Conservation (phyloP, 2,329 filamentous ascomycete species). For the Trichoderma citrinoviride region DNA sequence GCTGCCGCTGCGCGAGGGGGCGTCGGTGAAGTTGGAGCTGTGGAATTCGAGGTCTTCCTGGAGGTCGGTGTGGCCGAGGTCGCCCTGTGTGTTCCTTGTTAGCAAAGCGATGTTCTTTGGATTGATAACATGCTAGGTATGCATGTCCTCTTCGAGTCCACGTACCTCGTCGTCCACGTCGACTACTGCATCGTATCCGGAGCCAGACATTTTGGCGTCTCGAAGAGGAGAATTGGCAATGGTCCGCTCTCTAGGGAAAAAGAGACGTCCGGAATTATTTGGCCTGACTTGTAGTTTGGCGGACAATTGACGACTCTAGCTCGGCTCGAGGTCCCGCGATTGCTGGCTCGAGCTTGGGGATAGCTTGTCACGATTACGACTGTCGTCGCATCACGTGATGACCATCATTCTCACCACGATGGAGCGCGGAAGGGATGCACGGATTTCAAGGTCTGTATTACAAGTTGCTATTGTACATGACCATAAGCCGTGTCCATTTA, state of each 20-base stretch:
- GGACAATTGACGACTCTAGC: neutral
- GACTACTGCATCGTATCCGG: conserved; percentile 96
- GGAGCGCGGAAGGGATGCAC: neutral
- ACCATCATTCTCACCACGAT: neutral
- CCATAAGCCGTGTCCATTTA: no score
- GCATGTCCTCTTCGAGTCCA: neutral
- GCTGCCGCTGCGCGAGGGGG: conserved; percentile 28
- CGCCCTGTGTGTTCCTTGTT: conserved; percentile 62
- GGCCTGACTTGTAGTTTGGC: neutral
- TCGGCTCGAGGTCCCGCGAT: no score
- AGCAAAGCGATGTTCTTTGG: neutral
- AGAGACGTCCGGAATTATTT: neutral
- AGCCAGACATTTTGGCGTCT: conserved; percentile 63
- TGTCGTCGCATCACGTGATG: conserved; percentile 17
- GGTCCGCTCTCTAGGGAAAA: neutral
- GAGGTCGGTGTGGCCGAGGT: conserved; percentile 95
- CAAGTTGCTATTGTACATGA: no score
- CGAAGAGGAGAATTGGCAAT: neutral
- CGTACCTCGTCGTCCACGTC: conserved; percentile 91
- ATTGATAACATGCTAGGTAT: no score
- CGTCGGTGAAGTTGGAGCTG: conserved; percentile 78
- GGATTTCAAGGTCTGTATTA: neutral
- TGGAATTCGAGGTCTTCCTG: conserved; percentile 99
- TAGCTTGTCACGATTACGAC: conserved; percentile 2
- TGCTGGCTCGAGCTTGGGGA: conserved; percentile 11